These are phyloP conservation scores for Ogataea pini DNA, from an alignment of 805 yeast species.

Conservation along the genomic window DNA sequence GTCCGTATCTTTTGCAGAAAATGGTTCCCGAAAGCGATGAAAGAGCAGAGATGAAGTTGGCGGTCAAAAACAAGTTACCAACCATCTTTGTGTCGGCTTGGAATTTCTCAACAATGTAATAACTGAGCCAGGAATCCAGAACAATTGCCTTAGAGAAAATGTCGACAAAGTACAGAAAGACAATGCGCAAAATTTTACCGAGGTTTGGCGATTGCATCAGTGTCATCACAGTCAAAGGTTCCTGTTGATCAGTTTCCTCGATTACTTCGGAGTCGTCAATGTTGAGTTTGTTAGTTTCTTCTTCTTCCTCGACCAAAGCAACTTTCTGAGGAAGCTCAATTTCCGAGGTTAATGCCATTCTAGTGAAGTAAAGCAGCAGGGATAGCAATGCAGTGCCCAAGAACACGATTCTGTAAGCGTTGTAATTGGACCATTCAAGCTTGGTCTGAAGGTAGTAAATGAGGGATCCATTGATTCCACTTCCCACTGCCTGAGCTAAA, in stretches of 20 bases:
- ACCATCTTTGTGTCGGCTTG: conserved; percentile 36
- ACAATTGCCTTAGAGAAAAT: conserved; percentile 45
- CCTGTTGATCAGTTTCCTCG: conserved; percentile 2
- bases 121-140: conserved; percentile 49
- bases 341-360: conserved; percentile 17
- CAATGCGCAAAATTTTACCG: conserved; percentile 32
- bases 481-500: conserved; percentile 48
- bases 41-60: conserved; percentile 41
- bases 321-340: conserved; percentile 12
- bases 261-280: conserved; percentile 31
- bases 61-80: conserved; percentile 43
- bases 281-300: conserved; percentile 19
- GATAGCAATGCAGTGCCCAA: conserved; percentile 30
- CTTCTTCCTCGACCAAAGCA: not conserved
- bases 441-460: conserved; percentile 25
- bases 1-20: conserved; percentile 45
- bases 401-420: conserved; percentile 37
- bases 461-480: conserved; percentile 41
- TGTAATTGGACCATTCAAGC: conserved; percentile 25
- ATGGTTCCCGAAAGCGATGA: conserved; percentile 45
- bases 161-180: conserved; percentile 43
- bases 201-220: conserved; percentile 16
- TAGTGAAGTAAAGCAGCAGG: conserved; percentile 21
- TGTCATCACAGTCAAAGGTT: conserved; percentile 4
- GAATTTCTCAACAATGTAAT: conserved; percentile 42